Evolutionary conservation across 805 yeast genomes (phyloP).

Genomic region (Yarrowia deformans): DNA sequence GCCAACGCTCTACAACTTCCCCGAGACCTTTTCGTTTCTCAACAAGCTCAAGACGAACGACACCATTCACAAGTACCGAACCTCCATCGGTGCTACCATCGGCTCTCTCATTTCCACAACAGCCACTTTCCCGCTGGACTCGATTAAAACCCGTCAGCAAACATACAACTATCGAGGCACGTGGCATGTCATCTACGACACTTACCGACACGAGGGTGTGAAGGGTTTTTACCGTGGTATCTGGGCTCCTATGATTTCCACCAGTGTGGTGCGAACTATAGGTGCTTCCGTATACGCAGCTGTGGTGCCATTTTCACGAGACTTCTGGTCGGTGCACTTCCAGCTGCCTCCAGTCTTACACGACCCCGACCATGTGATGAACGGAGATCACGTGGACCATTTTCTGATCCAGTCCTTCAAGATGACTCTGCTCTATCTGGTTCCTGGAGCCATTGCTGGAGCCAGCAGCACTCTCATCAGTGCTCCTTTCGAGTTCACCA

Average conservation of each 20-base stretch:
- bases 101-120: slow-evolving; percentile 69
- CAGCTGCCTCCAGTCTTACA: slow-evolving; percentile 37
- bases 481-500: slow-evolving; percentile 87
- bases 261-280: slow-evolving; percentile 66
- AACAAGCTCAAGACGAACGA: slow-evolving; percentile 26
- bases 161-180: slow-evolving; percentile 69
- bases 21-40: slow-evolving; percentile 12
- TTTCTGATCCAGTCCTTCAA: slow-evolving; percentile 36
- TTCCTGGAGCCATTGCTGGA: slow-evolving; percentile 73
- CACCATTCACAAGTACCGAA: slow-evolving; percentile 52
- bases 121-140: slow-evolving; percentile 84
- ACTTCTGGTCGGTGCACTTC: slow-evolving; percentile 42
- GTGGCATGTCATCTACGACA: slow-evolving; percentile 62
- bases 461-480: slow-evolving; percentile 59
- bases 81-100: slow-evolving; percentile 67
- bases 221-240: slow-evolving; percentile 79
- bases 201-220: slow-evolving; percentile 68
- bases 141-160: slow-evolving; percentile 87
- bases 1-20: slow-evolving; percentile 24
- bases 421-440: slow-evolving; percentile 45
- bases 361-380: slow-evolving; percentile 26
- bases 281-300: slow-evolving; percentile 69
- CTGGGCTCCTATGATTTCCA: slow-evolving; percentile 72
- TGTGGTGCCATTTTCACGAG: slow-evolving; percentile 54
- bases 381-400: slow-evolving; percentile 34